Percentiles rank a stretch among this genome's conserved stretches.
These are phyloP conservation scores for Stagonosporopsis cucurbitacearum DNA, from an alignment of 2,329 filamentous ascomycete genomes.

Conservation along the genomic window DNA sequence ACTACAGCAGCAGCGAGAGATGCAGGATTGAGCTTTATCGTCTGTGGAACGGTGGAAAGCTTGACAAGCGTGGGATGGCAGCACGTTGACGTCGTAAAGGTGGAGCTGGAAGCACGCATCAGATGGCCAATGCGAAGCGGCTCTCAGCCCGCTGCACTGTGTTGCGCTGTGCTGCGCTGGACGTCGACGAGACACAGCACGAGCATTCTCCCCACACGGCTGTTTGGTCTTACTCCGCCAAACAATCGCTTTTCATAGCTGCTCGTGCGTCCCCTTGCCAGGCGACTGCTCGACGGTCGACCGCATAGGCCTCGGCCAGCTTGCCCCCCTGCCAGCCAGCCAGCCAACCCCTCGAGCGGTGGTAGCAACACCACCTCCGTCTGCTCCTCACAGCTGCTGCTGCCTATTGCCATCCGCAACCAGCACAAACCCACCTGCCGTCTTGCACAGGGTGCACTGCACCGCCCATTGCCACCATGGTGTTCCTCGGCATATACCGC, in stretches of 20 bases:
- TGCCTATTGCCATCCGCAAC: constrained; percentile 13
- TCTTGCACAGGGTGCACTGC: constrained; percentile 12
- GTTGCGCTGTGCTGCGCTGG: too few relatives aligned
- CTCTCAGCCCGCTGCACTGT: constrained; percentile 5
- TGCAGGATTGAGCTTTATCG: neutral
- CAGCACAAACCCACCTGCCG: neutral
- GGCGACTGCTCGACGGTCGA: constrained; percentile 10
- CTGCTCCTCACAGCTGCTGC: constrained; percentile 11
- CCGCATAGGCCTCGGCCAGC: constrained; percentile 13
- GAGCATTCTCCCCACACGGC: constrained; percentile 14
- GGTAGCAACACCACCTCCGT: constrained; percentile 10
- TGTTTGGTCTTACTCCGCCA: constrained; percentile 17
- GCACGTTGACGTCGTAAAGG: constrained; percentile 18
- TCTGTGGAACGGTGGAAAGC: constrained; percentile 11
- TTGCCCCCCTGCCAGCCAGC: constrained; percentile 14
- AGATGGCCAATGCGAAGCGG: constrained; percentile 6
- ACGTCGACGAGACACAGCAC: constrained; percentile 15
- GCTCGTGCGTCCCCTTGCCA: neutral
- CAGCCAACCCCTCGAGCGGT: constrained; percentile 16
- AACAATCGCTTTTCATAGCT: neutral
- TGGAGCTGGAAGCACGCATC: constrained; percentile 15
- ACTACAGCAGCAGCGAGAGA: too few relatives aligned
- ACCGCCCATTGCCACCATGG: constrained; percentile 64
- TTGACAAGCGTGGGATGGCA: constrained; percentile 13
- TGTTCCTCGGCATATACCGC: constrained; percentile 88